Evolutionary conservation across 2,329 filamentous ascomycete species (phyloP).

Genomic region (Xylariales sp.): DNA sequence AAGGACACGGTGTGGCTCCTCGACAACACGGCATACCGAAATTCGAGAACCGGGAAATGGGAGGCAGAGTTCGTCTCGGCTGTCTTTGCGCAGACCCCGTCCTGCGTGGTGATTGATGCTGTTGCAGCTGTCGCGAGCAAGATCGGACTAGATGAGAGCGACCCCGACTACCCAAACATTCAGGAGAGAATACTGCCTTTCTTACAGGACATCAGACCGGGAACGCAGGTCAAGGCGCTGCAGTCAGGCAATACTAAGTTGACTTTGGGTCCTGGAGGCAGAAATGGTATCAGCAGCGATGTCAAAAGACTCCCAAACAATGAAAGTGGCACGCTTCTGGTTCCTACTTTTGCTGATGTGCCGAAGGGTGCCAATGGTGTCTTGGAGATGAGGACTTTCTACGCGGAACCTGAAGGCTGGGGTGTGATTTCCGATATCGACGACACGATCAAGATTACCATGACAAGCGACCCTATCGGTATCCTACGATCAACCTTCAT

Average conservation of each 20-base stretch:
- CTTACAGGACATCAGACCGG: constrained; percentile 68
- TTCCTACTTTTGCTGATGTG: constrained; percentile 45
- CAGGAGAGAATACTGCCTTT: constrained; percentile 70
- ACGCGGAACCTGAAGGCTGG: constrained; percentile 76
- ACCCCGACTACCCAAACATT: constrained; percentile 55
- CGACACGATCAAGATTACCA: constrained; percentile 90
- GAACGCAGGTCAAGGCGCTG: constrained; percentile 60
- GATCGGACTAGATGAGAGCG: constrained; percentile 60
- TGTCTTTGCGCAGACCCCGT: constrained; percentile 70
- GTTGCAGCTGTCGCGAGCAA: constrained; percentile 67
- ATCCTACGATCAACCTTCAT: constrained; percentile 83
- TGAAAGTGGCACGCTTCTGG: constrained; percentile 37
- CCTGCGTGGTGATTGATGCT: constrained; percentile 60
- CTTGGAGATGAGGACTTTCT: constrained; percentile 64
- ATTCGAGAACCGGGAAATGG: constrained; percentile 51
- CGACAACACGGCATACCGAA: constrained; percentile 79
- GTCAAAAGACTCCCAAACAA: constrained; percentile 46
- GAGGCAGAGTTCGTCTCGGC: constrained; percentile 78
- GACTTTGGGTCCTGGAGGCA: constrained; percentile 63
- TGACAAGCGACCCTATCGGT: constrained; percentile 73
- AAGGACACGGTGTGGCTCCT: constrained; percentile 80
- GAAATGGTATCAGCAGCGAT: constrained; percentile 68
- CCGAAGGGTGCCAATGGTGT: constrained; percentile 49
- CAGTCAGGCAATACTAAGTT: constrained; percentile 43
- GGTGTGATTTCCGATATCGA: constrained; percentile 85